Conservation (phyloP, 139 green algal genomes). For the Pleodorina starrii region DNA sequence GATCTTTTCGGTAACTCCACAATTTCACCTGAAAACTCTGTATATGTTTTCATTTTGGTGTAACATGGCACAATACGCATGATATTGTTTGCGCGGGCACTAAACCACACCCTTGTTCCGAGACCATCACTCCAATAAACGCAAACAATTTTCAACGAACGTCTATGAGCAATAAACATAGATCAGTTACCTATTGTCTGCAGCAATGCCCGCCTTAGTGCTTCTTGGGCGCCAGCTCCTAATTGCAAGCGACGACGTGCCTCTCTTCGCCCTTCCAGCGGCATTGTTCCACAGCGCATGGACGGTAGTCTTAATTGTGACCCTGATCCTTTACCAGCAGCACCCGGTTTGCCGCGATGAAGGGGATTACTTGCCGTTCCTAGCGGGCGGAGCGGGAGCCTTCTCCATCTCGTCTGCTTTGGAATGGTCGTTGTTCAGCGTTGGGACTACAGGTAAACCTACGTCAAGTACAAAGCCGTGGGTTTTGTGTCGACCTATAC, state of each 20-base stretch:
- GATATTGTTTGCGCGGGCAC: no score
- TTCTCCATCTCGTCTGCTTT: slow-evolving; percentile 6
- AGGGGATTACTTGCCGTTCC: slow-evolving; percentile 26
- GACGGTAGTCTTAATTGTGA: neutral
- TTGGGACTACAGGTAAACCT: slow-evolving; percentile 9
- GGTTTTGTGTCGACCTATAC: no score
- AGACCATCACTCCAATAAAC: no score
- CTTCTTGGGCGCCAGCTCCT: slow-evolving; percentile 1
- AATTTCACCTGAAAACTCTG: no score
- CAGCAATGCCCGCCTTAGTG: slow-evolving; percentile 17
- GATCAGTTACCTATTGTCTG: no score
- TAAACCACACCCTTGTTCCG: no score
- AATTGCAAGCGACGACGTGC: slow-evolving; percentile 31
- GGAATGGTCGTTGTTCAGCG: slow-evolving; percentile 17
- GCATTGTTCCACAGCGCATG: slow-evolving; percentile 15
- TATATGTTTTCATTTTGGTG: no score
- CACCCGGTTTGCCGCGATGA: slow-evolving; percentile 2
- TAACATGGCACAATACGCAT: no score
- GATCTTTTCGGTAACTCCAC: no score
- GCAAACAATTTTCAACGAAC: no score
- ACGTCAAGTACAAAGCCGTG: no score
- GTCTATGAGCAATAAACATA: no score
- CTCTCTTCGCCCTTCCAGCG: slow-evolving; percentile 15
- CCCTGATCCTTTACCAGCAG: neutral
- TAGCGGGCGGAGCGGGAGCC: neutral